Percentiles rank a stretch among this genome's conserved stretches.
Evolutionary conservation across 2,329 filamentous ascomycete species (phyloP).

Genomic region (Diplodia scrobiculata): DNA sequence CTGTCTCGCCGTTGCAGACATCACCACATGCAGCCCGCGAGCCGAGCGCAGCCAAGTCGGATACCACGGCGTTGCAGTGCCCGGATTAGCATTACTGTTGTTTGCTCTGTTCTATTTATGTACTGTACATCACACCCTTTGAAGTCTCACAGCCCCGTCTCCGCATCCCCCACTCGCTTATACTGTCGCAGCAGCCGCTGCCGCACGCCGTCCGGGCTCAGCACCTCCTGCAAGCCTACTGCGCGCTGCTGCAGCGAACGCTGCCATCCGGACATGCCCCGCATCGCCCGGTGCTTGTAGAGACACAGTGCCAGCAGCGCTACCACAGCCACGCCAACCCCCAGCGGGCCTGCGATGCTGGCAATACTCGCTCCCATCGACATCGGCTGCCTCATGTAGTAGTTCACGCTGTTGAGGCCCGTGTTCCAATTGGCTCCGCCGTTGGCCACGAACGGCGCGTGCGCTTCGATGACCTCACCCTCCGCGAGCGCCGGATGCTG

Average conservation of each 20-base stretch:
- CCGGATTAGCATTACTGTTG: constrained; percentile 17
- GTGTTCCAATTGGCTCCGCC: constrained; percentile 28
- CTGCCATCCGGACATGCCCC: constrained; percentile 27
- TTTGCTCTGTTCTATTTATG: not conserved
- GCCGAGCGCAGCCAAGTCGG: constrained; percentile 8
- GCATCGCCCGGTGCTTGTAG: constrained; percentile 29
- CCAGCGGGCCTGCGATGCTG: constrained; percentile 26
- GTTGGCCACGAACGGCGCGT: constrained; percentile 28
- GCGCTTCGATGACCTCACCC: constrained; percentile 30
- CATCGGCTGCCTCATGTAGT: constrained; percentile 25
- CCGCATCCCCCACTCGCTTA: constrained; percentile 23
- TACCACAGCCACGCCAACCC: constrained; percentile 15
- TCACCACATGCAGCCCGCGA: constrained; percentile 7
- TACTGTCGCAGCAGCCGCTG: constrained; percentile 21
- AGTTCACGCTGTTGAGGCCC: constrained; percentile 28
- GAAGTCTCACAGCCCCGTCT: constrained; percentile 17
- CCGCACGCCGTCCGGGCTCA: constrained; percentile 20
- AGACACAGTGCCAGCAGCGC: constrained; percentile 23
- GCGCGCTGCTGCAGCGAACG: constrained; percentile 28
- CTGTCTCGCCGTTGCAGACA: not conserved
- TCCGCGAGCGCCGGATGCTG: constrained; percentile 29
- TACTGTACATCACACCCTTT: not conserved
- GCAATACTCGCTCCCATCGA: constrained; percentile 22
- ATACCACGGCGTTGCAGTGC: constrained; percentile 5
- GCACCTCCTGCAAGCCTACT: constrained; percentile 25